phyloP scores from a whole-genome alignment of 257 asterid species.

The Penstemon newberryi region DNA sequence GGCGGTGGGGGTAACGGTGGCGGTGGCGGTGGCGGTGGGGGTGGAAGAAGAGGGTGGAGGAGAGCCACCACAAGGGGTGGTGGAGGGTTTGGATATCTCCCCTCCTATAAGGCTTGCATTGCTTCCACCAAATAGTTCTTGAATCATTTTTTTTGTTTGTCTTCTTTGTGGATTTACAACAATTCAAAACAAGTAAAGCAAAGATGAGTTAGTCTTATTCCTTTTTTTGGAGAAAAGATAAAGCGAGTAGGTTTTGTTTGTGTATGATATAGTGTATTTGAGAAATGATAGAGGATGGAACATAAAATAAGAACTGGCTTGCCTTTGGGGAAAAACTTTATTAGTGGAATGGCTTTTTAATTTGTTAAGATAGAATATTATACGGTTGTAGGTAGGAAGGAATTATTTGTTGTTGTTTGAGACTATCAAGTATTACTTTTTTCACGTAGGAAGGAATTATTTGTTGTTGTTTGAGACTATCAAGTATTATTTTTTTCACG shows the following conservation, averaged over 20 bases:
- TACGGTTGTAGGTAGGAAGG: no score
- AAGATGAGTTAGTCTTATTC: constrained; percentile 27
- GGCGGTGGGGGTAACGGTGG: constrained; percentile 24
- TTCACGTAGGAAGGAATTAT: no score
- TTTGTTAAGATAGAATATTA: constrained; percentile 26
- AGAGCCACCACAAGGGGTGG: constrained; percentile 26
- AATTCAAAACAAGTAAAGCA: constrained; percentile 27
- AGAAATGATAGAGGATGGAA: constrained; percentile 30
- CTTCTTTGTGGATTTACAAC: constrained; percentile 23
- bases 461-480: no score
- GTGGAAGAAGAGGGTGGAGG: constrained; percentile 19
- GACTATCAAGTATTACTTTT: no score
- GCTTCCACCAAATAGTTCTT: constrained; percentile 59
- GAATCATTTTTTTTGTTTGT: constrained; percentile 54
- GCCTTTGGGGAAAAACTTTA: constrained; percentile 23
- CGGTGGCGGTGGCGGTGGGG: background rate
- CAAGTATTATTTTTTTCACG: no score
- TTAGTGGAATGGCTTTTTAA: constrained; percentile 32
- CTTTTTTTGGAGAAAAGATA: constrained; percentile 32
- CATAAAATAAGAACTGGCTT: constrained; percentile 12
- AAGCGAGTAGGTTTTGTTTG: constrained; percentile 32
- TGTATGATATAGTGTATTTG: background rate
- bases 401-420: no score
- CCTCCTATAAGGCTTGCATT: constrained; percentile 40
- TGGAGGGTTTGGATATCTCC: constrained; percentile 20